Base-by-base conservation (phyloP, 116 monocot genomes). In the Dioscorea cayenensis region DNA sequence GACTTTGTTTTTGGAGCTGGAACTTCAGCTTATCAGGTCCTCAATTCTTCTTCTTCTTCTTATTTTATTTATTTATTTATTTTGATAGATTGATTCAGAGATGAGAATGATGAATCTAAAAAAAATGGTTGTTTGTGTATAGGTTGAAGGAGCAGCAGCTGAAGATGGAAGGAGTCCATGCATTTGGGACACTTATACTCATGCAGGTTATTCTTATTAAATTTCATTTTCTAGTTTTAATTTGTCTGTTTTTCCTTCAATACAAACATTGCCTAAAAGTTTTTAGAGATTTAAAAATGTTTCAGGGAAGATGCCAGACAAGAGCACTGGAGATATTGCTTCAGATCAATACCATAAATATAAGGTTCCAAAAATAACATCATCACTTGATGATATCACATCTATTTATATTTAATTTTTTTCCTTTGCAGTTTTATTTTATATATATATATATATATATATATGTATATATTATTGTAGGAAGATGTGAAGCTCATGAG, bases 21-120 rank as follows among this genome's bases (percentile, higher is more conserved):
- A 13, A 82, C 87, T 28, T 90, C 90, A 3, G 86, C 90, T 60
- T 86, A 77, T 51, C 90, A 90, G 75, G 90, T 84, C n/a, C n/a
- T n/a, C n/a, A n/a, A n/a, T n/a, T n/a, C n/a, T n/a, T n/a, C 16
- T 52, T 36, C 55, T 29, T 70, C 18, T 14, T 36, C 37, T 14
- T 19, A 0, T 4, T 66, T 5, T 66, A 6, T 36, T 25, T 0
- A 28, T 32, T 14, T 32, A 65, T 32, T 28, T 29, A 32, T 12
- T 12, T 8, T 65, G 16, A 1, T 13, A 7, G 35, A 18, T 29
- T 28, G n/a, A 65, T 32, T 32, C 4, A 32, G 32, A 2, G 32
- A 32, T 32, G 32, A 23, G 64, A 23, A 17, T 27, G 14, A 32
- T 32, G 29, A 0, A 27, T 10, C 4, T 10, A 32, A 21, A 14